Evolutionary conservation across 2,329 filamentous ascomycete species (phyloP).

Genomic region (Cladosporium colombiae): DNA sequence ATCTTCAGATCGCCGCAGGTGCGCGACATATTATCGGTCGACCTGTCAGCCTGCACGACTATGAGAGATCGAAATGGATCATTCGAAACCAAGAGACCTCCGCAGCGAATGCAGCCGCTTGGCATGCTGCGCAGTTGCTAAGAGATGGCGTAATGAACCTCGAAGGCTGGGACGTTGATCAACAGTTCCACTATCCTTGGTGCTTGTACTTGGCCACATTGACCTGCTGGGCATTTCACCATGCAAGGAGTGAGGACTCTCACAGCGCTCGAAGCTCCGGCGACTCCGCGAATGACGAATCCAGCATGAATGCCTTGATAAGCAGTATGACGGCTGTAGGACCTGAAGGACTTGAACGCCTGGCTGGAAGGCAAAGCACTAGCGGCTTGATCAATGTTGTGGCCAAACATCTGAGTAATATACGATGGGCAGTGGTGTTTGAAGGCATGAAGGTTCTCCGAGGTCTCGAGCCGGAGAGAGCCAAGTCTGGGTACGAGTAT

Average conservation of each 20-base stretch:
- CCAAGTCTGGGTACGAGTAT: constrained; percentile 32
- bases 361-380: constrained; percentile 51
- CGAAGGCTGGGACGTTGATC: constrained; percentile 53
- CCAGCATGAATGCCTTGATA: constrained; percentile 47
- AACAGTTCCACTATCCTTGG: constrained; percentile 64
- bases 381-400: constrained; percentile 58
- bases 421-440: constrained; percentile 64
- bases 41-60: constrained; percentile 53
- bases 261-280: background rate
- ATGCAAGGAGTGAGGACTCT: constrained; percentile 33
- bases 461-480: constrained; percentile 42
- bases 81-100: constrained; percentile 45
- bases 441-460: constrained; percentile 60
- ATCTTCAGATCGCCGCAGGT: constrained; percentile 64
- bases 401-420: constrained; percentile 56
- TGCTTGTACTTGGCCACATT: constrained; percentile 61
- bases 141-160: constrained; percentile 53
- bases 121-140: constrained; percentile 57
- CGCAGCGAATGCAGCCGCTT: constrained; percentile 48
- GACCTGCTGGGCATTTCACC: constrained; percentile 60
- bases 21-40: constrained; percentile 61
- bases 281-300: constrained; percentile 5
- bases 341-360: constrained; percentile 38
- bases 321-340: constrained; percentile 44
- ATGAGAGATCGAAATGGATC: constrained; percentile 51